Evolutionary conservation across 805 yeast species (phyloP).

Genomic region (Sungouiella thailandica): DNA sequence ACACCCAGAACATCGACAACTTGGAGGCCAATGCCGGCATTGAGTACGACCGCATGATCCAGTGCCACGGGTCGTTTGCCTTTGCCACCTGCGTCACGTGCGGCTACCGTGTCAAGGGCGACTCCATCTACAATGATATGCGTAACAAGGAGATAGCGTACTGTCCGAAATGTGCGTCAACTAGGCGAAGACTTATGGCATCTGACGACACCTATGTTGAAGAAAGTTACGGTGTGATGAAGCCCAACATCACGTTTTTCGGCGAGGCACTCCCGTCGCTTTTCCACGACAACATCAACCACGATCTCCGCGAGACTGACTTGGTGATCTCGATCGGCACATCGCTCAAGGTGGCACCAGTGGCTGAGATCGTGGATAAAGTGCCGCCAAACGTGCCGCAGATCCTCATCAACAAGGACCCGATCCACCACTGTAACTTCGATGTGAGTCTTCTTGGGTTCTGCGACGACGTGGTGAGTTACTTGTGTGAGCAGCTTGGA

Average conservation of each 20-base stretch:
- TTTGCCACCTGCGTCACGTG: conserved; percentile 82
- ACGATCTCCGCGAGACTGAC: conserved; percentile 69
- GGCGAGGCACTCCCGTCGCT: conserved; percentile 76
- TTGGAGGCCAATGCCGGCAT: conserved; percentile 80
- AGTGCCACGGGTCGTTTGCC: conserved; percentile 92
- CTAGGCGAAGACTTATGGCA: conserved; percentile 29
- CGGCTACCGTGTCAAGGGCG: conserved; percentile 60
- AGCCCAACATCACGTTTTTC: conserved; percentile 90
- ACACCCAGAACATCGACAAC: conserved; percentile 89
- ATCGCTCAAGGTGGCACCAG: conserved; percentile 88
- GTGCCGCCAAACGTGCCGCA: conserved; percentile 76
- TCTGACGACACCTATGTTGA: conserved; percentile 28
- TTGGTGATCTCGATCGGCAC: conserved; percentile 83
- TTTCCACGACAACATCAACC: conserved; percentile 55
- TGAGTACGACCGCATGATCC: conserved; percentile 59
- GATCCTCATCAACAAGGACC: conserved; percentile 71
- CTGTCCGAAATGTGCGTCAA: conserved; percentile 60
- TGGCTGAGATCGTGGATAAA: conserved; percentile 76
- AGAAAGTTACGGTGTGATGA: conserved; percentile 72
- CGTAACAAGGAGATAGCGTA: conserved; percentile 57
- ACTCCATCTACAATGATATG: conserved; percentile 55
- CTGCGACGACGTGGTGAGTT: conserved; percentile 78
- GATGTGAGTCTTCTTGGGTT: conserved; percentile 73
- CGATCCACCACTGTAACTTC: conserved; percentile 70
- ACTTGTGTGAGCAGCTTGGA: conserved; percentile 37